A percentile compares a stretch with the other conserved stretches of the same genome.
Evolutionary conservation across 1,139 yeast species (phyloP).

Genomic region (Pneumocystis canis): DNA sequence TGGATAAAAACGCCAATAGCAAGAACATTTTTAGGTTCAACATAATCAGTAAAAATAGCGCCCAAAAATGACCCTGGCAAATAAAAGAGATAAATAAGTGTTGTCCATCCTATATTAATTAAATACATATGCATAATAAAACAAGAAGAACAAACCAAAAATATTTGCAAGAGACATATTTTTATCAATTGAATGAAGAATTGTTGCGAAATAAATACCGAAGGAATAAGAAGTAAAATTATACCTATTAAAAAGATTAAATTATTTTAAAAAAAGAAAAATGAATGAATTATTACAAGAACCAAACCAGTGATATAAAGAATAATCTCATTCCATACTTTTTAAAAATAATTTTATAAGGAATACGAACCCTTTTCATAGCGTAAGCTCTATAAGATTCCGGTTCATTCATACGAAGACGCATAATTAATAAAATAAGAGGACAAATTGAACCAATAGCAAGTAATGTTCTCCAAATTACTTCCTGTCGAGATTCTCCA

Average conservation of each 20-base stretch:
- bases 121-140: constrained; percentile 29
- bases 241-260: constrained; percentile 20
- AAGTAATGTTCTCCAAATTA: constrained; percentile 84
- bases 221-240: constrained; percentile 81
- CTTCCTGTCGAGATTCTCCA: constrained; percentile 49
- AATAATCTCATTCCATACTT: constrained; percentile 72
- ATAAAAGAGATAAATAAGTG: constrained; percentile 73
- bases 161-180: constrained; percentile 29
- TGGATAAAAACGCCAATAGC: constrained; percentile 55
- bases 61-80: constrained; percentile 82
- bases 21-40: constrained; percentile 76
- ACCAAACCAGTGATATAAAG: constrained; percentile 70
- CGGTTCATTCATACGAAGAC: constrained; percentile 62
- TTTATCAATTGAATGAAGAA: constrained; percentile 46
- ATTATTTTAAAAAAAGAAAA: neutral
- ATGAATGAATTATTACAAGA: constrained; percentile 36
- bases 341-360: constrained; percentile 54
- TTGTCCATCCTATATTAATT: constrained; percentile 74
- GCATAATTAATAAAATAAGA: constrained; percentile 54
- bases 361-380: constrained; percentile 51
- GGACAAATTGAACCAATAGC: constrained; percentile 93
- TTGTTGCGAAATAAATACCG: constrained; percentile 64
- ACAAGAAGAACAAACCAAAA: neutral
- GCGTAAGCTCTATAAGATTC: constrained; percentile 54
- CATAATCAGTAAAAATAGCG: constrained; percentile 34